Percentiles rank a stretch among this genome's conserved stretches.
Evolutionary conservation across 2,329 filamentous ascomycete genomes (phyloP).

Genomic region (Hymenoscyphus fructigenus): DNA sequence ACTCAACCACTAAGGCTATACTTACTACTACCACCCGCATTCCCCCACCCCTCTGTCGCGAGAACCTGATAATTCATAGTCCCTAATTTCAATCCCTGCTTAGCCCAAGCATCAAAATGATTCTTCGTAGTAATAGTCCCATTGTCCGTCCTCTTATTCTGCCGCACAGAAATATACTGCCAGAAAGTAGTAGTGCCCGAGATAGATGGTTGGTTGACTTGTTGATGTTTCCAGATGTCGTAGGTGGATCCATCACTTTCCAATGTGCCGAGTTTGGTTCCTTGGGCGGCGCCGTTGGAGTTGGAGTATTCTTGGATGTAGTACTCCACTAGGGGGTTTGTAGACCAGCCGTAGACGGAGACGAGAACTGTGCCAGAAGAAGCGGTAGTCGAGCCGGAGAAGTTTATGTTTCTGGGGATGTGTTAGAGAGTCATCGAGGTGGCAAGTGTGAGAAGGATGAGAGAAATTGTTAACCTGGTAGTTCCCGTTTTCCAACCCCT

Average conservation of each 20-base stretch:
- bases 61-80: conserved; percentile 50
- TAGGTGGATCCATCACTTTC: conserved; percentile 53
- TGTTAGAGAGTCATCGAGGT: too few relatives aligned
- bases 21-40: conserved; percentile 3
- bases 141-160: conserved; percentile 45
- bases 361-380: conserved; percentile 47
- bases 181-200: conserved; percentile 42
- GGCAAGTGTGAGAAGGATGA: not conserved
- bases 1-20: conserved; percentile 6
- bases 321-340: conserved; percentile 55
- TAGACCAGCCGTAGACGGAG: conserved; percentile 57
- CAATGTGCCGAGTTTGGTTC: conserved; percentile 50
- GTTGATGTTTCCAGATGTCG: conserved; percentile 40
- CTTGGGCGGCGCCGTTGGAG: conserved; percentile 39
- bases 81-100: conserved; percentile 48
- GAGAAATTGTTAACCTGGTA: conserved; percentile 8
- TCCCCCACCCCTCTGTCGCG: conserved; percentile 50
- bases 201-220: conserved; percentile 44
- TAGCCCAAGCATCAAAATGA: conserved; percentile 54
- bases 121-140: conserved; percentile 50
- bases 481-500: conserved; percentile 20
- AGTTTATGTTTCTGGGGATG: conserved; percentile 38
- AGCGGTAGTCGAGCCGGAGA: conserved; percentile 41
- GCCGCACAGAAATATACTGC: conserved; percentile 54
- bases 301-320: conserved; percentile 57